Evolutionary conservation across 768 basidiomycete genomes (phyloP), one percentile per base, ranked within the genome.

Genomic region (Daedaleopsis sinensis): DNA sequence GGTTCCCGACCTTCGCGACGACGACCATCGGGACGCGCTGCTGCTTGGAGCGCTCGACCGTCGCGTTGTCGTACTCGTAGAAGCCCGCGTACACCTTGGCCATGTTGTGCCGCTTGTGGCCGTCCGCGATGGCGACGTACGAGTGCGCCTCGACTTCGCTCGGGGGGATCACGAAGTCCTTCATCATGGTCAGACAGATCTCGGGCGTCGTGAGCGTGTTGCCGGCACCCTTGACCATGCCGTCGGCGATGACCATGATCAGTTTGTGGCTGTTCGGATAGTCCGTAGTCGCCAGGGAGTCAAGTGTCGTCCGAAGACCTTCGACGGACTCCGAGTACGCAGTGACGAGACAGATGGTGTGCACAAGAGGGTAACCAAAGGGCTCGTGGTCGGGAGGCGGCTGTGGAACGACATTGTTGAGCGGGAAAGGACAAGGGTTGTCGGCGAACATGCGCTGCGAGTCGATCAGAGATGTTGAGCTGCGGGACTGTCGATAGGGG

Each of bases 51-150:
- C 81, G 78, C 76, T 98, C 97, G 24, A 91, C 82, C 2, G 96
- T 96, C 44, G 88, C 83, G 70, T 94, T 84, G 71, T 98, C 94
- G 75, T 98, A 99, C 63, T 88, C 85, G 74, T 99, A 98, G 80
- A 93, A 99, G 12, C 97, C 97, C 39, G 97, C 96, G 70, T 91
- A 98, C 43, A 98, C 95, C 77, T 96, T 95, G 43, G 95, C 96
- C 95, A 96, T 97, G 74, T 99, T 99, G 81, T 98, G 97, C 38
- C 94, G 85, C 78, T 97, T 98, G 82, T 98, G 96, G n/a, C 97
- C 97, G 71, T 99, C 96, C 16, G 97, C 97, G 68, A 99, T 98
- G 61, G 97, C 95, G 56, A 98, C 95, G 70, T 98, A 99, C 27
- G 94, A 96, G 67, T 96, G 93, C 3, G 94, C 79, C 73, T 97